Percentiles rank a stretch among this genome's conserved stretches.
Evolutionary conservation across 306 rosid species (phyloP).

Genomic region (Ormosia emarginata): DNA sequence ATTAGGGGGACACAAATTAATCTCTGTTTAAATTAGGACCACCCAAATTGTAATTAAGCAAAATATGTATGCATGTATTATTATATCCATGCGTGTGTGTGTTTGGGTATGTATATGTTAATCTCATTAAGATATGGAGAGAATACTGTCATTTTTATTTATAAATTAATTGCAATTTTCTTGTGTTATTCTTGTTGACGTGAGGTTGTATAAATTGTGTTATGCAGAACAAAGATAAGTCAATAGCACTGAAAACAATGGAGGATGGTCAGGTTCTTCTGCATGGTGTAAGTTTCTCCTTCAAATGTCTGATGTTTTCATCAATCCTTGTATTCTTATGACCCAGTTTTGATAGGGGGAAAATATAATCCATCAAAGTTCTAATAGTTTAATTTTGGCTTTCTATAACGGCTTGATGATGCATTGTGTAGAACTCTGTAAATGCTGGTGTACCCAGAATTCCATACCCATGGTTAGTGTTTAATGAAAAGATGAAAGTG

Average conservation of each 20-base stretch:
- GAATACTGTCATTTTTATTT: conserved; percentile 3
- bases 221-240: conserved; percentile 84
- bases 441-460: conserved; percentile 67
- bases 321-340: conserved; percentile 10
- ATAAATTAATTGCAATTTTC: conserved; percentile 9
- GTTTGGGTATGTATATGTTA: not conserved
- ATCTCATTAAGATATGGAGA: not conserved
- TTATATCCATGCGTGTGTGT: not conserved
- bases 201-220: conserved; percentile 23
- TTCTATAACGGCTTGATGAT: conserved; percentile 4
- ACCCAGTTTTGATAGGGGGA: conserved; percentile 17
- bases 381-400: conserved; percentile 20
- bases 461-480: conserved; percentile 94
- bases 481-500: conserved; percentile 94
- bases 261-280: conserved; percentile 99
- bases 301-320: conserved; percentile 10
- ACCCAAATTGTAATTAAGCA: not conserved
- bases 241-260: conserved; percentile 87
- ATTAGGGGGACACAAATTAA: not conserved
- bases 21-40: not conserved
- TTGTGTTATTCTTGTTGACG: not conserved
- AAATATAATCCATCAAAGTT: conserved; percentile 15
- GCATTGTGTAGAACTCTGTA: conserved; percentile 72
- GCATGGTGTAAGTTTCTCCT: conserved; percentile 58
- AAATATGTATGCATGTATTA: not conserved